These are phyloP conservation scores for Neurospora tetrasperma DNA, from an alignment of 495 filamentous ascomycete genomes.

Conservation along the genomic window DNA sequence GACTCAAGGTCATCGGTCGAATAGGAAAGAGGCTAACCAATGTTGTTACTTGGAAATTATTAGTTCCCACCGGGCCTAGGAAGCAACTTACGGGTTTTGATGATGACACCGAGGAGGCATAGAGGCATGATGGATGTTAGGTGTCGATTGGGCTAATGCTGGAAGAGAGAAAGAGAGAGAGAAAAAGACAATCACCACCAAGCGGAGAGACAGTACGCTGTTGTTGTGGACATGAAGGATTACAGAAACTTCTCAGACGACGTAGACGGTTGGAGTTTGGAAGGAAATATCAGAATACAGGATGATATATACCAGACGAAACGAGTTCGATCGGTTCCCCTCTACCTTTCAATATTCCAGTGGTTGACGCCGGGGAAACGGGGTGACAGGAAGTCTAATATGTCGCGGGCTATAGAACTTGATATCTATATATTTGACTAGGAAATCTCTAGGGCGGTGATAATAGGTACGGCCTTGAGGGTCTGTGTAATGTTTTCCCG, in stretches of 20 bases:
- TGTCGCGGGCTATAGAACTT: neutral
- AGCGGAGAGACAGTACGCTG: neutral
- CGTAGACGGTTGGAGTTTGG: neutral
- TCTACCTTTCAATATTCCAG: neutral
- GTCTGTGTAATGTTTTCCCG: neutral
- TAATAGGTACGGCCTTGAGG: neutral
- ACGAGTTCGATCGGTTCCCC: neutral
- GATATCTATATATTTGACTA: neutral
- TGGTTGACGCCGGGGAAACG: neutral
- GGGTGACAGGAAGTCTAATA: neutral
- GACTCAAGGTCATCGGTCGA: too few relatives aligned
- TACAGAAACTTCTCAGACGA: neutral
- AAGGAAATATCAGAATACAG: neutral
- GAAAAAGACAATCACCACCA: neutral
- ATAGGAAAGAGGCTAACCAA: too few relatives aligned
- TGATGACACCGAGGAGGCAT: conserved; percentile 37
- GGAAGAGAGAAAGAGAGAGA: neutral
- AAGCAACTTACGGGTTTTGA: conserved; percentile 66
- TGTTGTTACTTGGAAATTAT: too few relatives aligned
- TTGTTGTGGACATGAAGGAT: neutral
- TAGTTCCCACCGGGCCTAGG: conserved; percentile 60
- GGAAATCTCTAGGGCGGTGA: neutral
- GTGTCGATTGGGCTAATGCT: neutral
- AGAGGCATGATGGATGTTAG: neutral
- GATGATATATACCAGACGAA: neutral